A percentile compares a stretch with the other conserved stretches of the same genome.
Conservation (phyloP, 2,329 filamentous ascomycete species). For the Penicillium sp. region DNA sequence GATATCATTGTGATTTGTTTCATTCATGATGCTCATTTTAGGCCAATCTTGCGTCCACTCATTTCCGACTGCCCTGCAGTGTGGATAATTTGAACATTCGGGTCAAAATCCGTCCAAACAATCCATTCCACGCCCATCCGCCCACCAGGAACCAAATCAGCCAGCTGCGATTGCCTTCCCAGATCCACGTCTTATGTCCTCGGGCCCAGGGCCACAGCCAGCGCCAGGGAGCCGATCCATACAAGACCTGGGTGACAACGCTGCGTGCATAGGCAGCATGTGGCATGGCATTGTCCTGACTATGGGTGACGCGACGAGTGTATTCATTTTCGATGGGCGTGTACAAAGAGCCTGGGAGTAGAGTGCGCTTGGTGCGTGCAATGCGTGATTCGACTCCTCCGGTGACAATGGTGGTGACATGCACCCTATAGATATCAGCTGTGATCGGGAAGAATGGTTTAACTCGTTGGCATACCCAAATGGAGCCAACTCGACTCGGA, state of each 20-base stretch:
- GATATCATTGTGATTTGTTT: too few species aligned
- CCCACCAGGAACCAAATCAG: conserved; percentile 48
- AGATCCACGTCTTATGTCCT: conserved; percentile 38
- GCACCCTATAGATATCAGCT: conserved; percentile 33
- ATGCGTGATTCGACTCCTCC: conserved; percentile 57
- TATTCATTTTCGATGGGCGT: conserved; percentile 50
- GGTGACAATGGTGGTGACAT: conserved; percentile 52
- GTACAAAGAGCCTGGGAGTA: conserved; percentile 49
- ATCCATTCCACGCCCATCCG: conserved; percentile 43
- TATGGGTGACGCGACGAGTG: conserved; percentile 47
- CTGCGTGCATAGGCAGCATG: conserved; percentile 50
- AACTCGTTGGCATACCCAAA: conserved; percentile 33
- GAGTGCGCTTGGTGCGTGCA: conserved; percentile 46
- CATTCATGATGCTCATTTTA: too few species aligned
- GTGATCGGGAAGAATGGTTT: neutral
- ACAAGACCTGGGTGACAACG: conserved; percentile 51
- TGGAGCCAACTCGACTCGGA: conserved; percentile 54
- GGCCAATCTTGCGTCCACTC: too few species aligned
- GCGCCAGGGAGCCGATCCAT: conserved; percentile 41
- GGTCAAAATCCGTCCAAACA: conserved; percentile 42
- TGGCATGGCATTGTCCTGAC: conserved; percentile 50
- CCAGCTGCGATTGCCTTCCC: conserved; percentile 49
- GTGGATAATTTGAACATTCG: conserved; percentile 49
- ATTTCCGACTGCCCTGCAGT: conserved; percentile 9
- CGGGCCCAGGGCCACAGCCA: conserved; percentile 47